Evolutionary conservation across 306 rosid species (phyloP).

Genomic region (Quercus gilva): DNA sequence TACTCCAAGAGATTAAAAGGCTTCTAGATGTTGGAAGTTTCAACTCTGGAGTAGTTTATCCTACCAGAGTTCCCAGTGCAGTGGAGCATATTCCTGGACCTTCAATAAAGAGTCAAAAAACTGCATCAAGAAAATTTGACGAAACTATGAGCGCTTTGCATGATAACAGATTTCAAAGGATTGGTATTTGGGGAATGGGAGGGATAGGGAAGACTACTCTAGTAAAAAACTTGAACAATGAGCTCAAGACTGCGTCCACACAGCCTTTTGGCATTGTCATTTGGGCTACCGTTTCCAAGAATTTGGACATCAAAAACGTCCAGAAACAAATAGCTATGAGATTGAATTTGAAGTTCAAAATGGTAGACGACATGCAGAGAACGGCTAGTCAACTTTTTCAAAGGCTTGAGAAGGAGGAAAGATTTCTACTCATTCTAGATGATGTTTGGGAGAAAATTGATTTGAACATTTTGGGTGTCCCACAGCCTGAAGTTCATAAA

Average conservation of each 20-base stretch:
- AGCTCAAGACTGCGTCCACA: neutral
- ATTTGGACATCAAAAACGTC: conserved; percentile 15
- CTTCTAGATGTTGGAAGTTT: neutral
- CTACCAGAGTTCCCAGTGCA: neutral
- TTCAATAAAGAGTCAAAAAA: neutral
- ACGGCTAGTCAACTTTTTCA: conserved; percentile 1
- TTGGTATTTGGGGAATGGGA: conserved; percentile 25
- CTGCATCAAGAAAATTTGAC: neutral
- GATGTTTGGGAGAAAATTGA: neutral
- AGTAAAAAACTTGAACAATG: conserved; percentile 19
- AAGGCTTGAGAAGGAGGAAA: conserved; percentile 8
- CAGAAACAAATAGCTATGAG: conserved; percentile 18
- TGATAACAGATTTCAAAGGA: neutral
- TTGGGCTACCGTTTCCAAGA: conserved; percentile 25
- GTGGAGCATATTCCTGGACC: too few relatives aligned
- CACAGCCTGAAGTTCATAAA: neutral
- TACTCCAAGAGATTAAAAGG: neutral
- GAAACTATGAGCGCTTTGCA: neutral
- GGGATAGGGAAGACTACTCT: conserved; percentile 25
- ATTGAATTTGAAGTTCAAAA: neutral
- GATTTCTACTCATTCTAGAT: neutral
- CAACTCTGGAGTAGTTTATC: neutral
- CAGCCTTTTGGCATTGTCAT: conserved; percentile 19
- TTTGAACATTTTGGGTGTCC: neutral
- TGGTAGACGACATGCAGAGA: conserved; percentile 12